Percentiles rank a stretch among this genome's conserved stretches.
These are phyloP conservation scores for Cystobasidium sp. DNA, from an alignment of 1,284 basidiomycete species.

Conservation along the genomic window DNA sequence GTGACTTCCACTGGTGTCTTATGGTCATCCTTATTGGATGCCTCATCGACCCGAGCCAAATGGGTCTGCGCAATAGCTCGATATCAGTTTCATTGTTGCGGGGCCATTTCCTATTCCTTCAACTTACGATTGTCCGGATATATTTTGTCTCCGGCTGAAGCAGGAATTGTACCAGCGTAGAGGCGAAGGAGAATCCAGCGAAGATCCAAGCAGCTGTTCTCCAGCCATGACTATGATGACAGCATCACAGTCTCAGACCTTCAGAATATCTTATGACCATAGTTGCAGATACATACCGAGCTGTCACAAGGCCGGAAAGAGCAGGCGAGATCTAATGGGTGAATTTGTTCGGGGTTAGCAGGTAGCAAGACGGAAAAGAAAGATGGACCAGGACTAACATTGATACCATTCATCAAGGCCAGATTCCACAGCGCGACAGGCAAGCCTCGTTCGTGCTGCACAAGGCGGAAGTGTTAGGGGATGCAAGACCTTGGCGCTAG, in stretches of 20 bases:
- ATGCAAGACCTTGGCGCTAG: background rate
- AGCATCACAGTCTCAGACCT: background rate
- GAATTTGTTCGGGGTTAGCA: background rate
- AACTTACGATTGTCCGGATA: conserved; percentile 24
- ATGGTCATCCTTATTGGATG: conserved; percentile 7
- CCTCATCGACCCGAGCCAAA: background rate
- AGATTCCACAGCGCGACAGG: conserved; percentile 31
- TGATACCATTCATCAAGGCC: conserved; percentile 38
- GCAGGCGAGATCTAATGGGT: conserved; percentile 17
- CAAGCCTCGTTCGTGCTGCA: conserved; percentile 40
- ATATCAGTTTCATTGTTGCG: background rate
- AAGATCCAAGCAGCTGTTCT: conserved; percentile 36
- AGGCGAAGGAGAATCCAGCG: conserved; percentile 21
- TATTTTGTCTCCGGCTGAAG: conserved; percentile 24
- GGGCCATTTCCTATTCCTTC: too few species aligned
- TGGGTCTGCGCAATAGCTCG: background rate
- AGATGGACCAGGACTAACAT: background rate
- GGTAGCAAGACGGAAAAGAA: background rate
- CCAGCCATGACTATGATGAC: conserved; percentile 22
- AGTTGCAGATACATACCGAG: conserved; percentile 7
- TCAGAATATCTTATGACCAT: background rate
- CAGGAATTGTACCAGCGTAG: background rate
- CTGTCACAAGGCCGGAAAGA: conserved; percentile 29
- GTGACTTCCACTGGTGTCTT: background rate
- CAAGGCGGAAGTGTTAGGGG: conserved; percentile 1